Percentiles rank a stretch among this genome's conserved stretches.
Evolutionary conservation across 2,329 filamentous ascomycete genomes (phyloP).

Genomic region (Colletotrichum eleusines): DNA sequence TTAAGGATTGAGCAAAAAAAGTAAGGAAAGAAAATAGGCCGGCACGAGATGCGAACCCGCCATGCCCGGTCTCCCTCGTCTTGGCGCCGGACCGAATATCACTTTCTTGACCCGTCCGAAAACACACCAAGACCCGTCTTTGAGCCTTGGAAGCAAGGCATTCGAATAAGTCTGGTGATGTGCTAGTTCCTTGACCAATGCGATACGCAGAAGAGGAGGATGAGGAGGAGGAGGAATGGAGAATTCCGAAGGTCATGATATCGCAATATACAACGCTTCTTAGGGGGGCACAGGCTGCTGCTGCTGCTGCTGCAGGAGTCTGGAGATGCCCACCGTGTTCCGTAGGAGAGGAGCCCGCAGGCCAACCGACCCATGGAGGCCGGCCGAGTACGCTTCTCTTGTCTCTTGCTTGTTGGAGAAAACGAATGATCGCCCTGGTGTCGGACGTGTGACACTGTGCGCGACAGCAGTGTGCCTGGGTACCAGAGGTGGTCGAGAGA

Average conservation of each 20-base stretch:
- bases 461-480: too few species aligned
- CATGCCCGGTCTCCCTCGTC: not conserved
- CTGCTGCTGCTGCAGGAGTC: constrained; percentile 2
- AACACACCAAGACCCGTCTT: not conserved
- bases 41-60: too few species aligned
- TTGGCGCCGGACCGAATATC: not conserved
- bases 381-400: not conserved
- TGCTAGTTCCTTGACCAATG: too few species aligned
- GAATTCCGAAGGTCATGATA: not conserved
- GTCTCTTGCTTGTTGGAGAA: not conserved
- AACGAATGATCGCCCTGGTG: not conserved
- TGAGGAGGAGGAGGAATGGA: not conserved
- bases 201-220: too few species aligned
- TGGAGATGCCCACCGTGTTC: not conserved
- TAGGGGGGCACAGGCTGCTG: too few species aligned
- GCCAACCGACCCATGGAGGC: not conserved
- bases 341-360: not conserved
- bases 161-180: not conserved
- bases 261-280: not conserved
- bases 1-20: not conserved
- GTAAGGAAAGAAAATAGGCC: not conserved
- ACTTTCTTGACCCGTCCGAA: not conserved
- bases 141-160: not conserved
- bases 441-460: not conserved
- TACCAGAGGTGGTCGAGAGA: not conserved